Evolutionary conservation across 2,329 filamentous ascomycete species (phyloP).

Genomic region (Septoria linicola): DNA sequence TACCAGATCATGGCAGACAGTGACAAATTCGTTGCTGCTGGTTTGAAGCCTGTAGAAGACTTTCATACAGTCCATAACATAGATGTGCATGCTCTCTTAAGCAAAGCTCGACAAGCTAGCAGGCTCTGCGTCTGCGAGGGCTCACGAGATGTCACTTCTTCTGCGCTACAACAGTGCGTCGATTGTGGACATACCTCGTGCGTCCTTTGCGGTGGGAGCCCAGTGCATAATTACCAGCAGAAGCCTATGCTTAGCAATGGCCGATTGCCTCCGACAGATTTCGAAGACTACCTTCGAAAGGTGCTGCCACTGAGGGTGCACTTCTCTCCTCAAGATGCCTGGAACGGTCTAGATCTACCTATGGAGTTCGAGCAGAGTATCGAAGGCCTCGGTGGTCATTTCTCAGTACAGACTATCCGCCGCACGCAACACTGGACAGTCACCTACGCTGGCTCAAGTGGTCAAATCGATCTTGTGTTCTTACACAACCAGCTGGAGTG

Average conservation of each 20-base stretch:
- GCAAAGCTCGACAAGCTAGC: conserved; percentile 13
- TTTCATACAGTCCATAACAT: neutral
- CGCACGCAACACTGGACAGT: conserved; percentile 43
- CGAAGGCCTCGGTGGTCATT: conserved; percentile 38
- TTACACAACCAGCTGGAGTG: conserved; percentile 24
- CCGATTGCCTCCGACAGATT: conserved; percentile 35
- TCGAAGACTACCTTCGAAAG: conserved; percentile 25
- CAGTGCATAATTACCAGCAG: conserved; percentile 47
- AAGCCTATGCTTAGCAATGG: conserved; percentile 8
- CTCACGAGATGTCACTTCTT: conserved; percentile 40
- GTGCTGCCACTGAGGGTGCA: conserved; percentile 26
- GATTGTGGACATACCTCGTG: conserved; percentile 58
- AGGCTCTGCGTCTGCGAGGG: conserved; percentile 58
- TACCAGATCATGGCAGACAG: neutral
- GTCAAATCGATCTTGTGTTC: conserved; percentile 42
- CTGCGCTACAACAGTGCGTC: conserved; percentile 49
- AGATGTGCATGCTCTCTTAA: conserved; percentile 7
- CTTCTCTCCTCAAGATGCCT: conserved; percentile 2
- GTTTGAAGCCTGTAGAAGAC: neutral
- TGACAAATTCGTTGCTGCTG: neutral
- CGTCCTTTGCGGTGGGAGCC: conserved; percentile 54
- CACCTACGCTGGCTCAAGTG: conserved; percentile 39
- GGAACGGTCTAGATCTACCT: neutral
- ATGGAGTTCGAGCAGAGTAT: neutral
- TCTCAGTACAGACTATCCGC: conserved; percentile 37